These are phyloP conservation scores for Vigna radiata DNA, from an alignment of 306 rosid genomes.

Conservation along the genomic window DNA sequence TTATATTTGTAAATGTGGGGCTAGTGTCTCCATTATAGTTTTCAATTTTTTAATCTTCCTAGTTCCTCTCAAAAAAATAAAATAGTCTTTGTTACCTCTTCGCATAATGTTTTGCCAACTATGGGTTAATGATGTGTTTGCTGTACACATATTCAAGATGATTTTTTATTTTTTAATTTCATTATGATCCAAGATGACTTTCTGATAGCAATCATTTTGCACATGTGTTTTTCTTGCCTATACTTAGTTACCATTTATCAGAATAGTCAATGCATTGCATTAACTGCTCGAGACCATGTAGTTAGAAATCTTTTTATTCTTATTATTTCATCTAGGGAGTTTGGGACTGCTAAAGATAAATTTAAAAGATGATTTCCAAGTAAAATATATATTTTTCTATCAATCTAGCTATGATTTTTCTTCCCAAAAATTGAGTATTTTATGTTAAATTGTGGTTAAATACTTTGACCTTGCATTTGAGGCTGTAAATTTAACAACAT, in stretches of 20 bases:
- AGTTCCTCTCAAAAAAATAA: neutral
- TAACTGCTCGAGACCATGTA: slow-evolving; percentile 7
- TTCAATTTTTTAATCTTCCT: neutral
- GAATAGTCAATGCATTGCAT: slow-evolving; percentile 16
- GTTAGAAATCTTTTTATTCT: neutral
- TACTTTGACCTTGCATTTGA: slow-evolving; percentile 26
- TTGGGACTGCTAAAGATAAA: slow-evolving; percentile 9
- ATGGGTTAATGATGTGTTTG: slow-evolving; percentile 24
- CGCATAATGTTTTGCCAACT: slow-evolving; percentile 20
- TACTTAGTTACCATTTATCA: slow-evolving; percentile 16
- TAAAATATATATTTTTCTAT: neutral
- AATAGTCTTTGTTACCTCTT: neutral
- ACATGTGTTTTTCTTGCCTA: slow-evolving; percentile 1
- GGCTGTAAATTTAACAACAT: neutral
- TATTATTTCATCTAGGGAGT: neutral
- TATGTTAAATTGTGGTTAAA: slow-evolving; percentile 5
- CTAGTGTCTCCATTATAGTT: slow-evolving; percentile 15
- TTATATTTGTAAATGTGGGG: slow-evolving; percentile 10
- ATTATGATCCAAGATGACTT: slow-evolving; percentile 1
- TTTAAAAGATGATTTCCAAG: slow-evolving; percentile 14
- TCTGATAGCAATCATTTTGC: neutral
- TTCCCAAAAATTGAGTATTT: slow-evolving; percentile 1
- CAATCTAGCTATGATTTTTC: slow-evolving; percentile 37
- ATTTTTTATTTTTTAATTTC: neutral
- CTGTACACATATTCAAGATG: slow-evolving; percentile 15